Percentiles rank a stretch among this genome's conserved stretches.
These are phyloP conservation scores for Yamadazyma atmosphaerica DNA, from an alignment of 1,139 yeast genomes.

Conservation along the genomic window DNA sequence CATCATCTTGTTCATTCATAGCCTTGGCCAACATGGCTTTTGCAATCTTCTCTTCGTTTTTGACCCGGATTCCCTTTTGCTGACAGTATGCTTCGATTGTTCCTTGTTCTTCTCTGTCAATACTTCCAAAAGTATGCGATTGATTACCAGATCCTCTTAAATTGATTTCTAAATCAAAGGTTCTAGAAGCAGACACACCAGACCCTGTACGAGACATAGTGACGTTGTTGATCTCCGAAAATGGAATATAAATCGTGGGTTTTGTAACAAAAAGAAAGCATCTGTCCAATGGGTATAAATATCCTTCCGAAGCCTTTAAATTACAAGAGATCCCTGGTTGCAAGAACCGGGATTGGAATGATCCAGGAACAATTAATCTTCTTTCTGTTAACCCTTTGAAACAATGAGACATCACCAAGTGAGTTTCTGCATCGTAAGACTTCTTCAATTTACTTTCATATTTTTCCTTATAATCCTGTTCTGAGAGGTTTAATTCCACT, in stretches of 20 bases:
- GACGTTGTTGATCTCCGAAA: slow-evolving; percentile 71
- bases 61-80: slow-evolving; percentile 75
- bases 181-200: slow-evolving; percentile 75
- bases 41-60: slow-evolving; percentile 88
- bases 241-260: slow-evolving; percentile 91
- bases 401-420: slow-evolving; percentile 84
- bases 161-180: slow-evolving; percentile 86
- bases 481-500: slow-evolving; percentile 82
- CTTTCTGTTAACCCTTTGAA: slow-evolving; percentile 89
- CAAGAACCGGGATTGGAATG: slow-evolving; percentile 66
- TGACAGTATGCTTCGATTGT: slow-evolving; percentile 73
- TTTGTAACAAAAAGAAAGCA: slow-evolving; percentile 90
- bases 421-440: slow-evolving; percentile 79
- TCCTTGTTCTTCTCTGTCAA: slow-evolving; percentile 87
- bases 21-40: slow-evolving; percentile 78
- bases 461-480: slow-evolving; percentile 73
- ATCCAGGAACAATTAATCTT: slow-evolving; percentile 84
- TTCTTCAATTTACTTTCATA: slow-evolving; percentile 77
- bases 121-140: slow-evolving; percentile 83
- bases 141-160: slow-evolving; percentile 62
- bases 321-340: slow-evolving; percentile 92
- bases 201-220: slow-evolving; percentile 89
- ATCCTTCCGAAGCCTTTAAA: slow-evolving; percentile 93
- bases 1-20: slow-evolving; percentile 58
- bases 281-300: slow-evolving; percentile 85